These are phyloP conservation scores for Termitomyces heimii DNA, from an alignment of 768 basidiomycete genomes.

Conservation along the genomic window DNA sequence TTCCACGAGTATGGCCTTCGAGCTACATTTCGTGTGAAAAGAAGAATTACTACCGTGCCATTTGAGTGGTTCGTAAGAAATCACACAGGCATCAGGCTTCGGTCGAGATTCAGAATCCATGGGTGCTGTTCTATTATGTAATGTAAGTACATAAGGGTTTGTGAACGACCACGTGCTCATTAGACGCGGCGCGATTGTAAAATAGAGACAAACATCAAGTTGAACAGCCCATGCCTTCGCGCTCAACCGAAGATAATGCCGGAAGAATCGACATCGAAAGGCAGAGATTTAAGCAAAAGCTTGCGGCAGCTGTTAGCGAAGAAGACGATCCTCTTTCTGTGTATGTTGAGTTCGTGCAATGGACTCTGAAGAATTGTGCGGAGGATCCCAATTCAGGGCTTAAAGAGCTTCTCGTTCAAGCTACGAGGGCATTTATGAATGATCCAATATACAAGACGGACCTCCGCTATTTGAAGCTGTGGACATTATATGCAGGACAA, in stretches of 20 bases:
- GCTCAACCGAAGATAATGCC: conserved; percentile 12
- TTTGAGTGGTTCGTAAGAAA: not conserved
- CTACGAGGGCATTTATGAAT: conserved; percentile 73
- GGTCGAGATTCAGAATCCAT: too few species aligned
- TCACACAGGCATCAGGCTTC: not conserved
- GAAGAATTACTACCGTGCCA: not conserved
- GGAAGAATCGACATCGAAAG: conserved; percentile 25
- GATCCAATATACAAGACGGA: conserved; percentile 86
- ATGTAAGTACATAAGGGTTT: not conserved
- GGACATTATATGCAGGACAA: conserved; percentile 82
- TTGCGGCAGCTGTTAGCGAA: conserved; percentile 54
- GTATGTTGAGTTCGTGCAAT: conserved; percentile 84
- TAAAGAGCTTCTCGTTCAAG: conserved; percentile 76
- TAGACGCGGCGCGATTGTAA: conserved; percentile 16
- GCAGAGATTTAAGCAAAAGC: conserved; percentile 27
- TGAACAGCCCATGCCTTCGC: conserved; percentile 13
- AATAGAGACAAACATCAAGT: conserved; percentile 10
- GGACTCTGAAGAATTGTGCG: conserved; percentile 79
- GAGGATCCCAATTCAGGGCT: conserved; percentile 69
- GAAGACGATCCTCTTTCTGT: conserved; percentile 85
- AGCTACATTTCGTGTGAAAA: not conserved
- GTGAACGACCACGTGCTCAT: conserved; percentile 11
- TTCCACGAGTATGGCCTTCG: not conserved
- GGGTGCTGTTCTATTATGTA: too few species aligned
- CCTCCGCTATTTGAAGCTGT: conserved; percentile 85